Conservation (phyloP, 208 protist genomes). For the Tetramitus jugosus region DNA sequence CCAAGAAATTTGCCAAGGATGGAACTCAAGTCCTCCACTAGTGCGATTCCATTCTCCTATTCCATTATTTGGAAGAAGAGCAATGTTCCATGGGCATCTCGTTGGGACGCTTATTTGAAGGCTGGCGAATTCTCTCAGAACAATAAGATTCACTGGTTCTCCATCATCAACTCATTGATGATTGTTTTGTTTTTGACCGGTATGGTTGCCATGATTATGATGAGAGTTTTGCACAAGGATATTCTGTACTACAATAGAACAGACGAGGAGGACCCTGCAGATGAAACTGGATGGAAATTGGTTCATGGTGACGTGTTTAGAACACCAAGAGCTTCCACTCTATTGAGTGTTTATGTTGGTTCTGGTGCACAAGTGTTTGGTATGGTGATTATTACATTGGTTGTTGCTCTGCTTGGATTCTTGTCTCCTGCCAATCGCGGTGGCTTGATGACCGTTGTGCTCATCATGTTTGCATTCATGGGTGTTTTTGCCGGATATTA, state of each 20-base stretch:
- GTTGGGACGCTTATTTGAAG: constrained; percentile 73
- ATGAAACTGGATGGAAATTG: constrained; percentile 77
- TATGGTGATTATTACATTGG: constrained; percentile 42
- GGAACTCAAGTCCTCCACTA: not conserved
- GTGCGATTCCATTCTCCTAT: constrained; percentile 19
- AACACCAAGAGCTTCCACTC: constrained; percentile 42
- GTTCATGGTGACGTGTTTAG: constrained; percentile 72
- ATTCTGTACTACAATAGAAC: constrained; percentile 56
- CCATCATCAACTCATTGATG: constrained; percentile 78
- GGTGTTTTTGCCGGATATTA: constrained; percentile 24
- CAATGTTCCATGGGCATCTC: constrained; percentile 52
- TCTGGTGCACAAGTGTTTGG: constrained; percentile 59
- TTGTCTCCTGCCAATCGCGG: constrained; percentile 61
- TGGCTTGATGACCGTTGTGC: constrained; percentile 25
- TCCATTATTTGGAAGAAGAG: constrained; percentile 26
- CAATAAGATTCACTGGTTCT: constrained; percentile 70
- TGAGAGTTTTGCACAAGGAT: constrained; percentile 68
- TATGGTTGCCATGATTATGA: constrained; percentile 84
- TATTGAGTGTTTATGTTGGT: constrained; percentile 54
- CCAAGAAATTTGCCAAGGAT: not conserved
- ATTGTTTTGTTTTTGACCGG: constrained; percentile 77
- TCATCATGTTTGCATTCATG: constrained; percentile 35
- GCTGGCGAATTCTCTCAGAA: constrained; percentile 25
- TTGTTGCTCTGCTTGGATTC: constrained; percentile 69
- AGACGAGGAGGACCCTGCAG: constrained; percentile 46